These are phyloP conservation scores for Wickerhamomyces chambardii DNA, from an alignment of 805 yeast species.

Conservation along the genomic window DNA sequence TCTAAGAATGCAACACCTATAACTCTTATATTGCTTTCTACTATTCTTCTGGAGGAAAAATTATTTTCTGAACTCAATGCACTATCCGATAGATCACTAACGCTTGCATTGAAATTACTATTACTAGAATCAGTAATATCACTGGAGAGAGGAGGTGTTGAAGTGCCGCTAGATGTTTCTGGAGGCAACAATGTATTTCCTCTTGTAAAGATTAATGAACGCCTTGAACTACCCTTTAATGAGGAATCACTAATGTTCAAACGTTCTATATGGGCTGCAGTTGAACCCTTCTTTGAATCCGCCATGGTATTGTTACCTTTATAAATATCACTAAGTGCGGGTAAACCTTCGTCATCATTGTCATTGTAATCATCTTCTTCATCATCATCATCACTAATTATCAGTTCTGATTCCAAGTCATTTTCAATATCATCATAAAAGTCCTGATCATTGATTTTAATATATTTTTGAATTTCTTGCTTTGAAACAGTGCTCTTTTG, in stretches of 20 bases:
- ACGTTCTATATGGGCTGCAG: no score
- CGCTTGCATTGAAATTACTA: background rate
- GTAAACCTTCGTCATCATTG: no score
- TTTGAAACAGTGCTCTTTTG: conserved; percentile 1
- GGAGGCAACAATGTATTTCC: no score
- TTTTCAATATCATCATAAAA: conserved; percentile 15
- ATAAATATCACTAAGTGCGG: no score
- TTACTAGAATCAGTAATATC: no score
- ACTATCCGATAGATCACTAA: background rate
- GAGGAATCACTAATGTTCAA: no score
- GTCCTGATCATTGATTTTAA: conserved; percentile 14
- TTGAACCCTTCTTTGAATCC: no score
- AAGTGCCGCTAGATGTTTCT: background rate
- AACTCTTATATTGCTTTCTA: background rate
- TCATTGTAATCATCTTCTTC: conserved; percentile 1
- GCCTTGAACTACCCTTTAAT: no score
- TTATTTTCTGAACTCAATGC: background rate
- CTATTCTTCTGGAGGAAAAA: background rate
- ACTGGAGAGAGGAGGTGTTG: no score
- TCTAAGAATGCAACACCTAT: conserved; percentile 74
- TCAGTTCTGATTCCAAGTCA: conserved; percentile 14
- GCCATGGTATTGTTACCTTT: no score
- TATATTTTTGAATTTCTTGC: conserved; percentile 1
- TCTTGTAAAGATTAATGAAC: no score
- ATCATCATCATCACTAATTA: conserved; percentile 7